phyloP scores from a whole-genome alignment of 305 asterid genomes.

The Withania somnifera region DNA sequence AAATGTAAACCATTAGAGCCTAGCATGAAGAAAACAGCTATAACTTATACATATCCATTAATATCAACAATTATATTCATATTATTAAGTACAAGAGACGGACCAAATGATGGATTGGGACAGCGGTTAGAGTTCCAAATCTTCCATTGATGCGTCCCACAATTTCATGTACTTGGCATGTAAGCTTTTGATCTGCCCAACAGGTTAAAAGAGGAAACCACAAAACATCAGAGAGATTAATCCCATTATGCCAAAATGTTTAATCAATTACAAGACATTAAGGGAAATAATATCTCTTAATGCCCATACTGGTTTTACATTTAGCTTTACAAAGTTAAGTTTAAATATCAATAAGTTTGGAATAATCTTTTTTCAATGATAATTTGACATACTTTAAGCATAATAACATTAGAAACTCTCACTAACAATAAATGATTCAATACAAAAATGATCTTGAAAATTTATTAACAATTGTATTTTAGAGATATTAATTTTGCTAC shows the following conservation, averaged over 20 bases:
- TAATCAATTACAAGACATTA: not conserved
- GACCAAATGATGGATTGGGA: constrained; percentile 96
- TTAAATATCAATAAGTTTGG: not conserved
- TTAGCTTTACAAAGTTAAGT: not conserved
- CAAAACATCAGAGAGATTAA: not conserved
- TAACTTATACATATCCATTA: not conserved
- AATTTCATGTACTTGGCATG: constrained; percentile 94
- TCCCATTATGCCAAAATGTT: not conserved
- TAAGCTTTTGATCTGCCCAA: constrained; percentile 68
- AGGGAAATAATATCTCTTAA: not conserved
- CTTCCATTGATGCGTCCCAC: constrained; percentile 95
- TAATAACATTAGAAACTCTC: not conserved
- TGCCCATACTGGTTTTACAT: not conserved
- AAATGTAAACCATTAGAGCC: not conserved
- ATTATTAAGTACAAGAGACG: constrained; percentile 15
- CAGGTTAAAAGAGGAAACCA: not conserved
- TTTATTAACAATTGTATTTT: not conserved
- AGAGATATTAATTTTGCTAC: not conserved
- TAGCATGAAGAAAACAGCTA: not conserved
- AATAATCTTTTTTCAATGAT: not conserved
- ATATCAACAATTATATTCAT: not conserved
- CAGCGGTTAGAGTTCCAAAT: constrained; percentile 71
- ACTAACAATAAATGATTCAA: not conserved
- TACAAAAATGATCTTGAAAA: not conserved
- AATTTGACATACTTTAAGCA: not conserved